phyloP scores from a whole-genome alignment of 768 basidiomycete genomes.

The Lanmaoa rubissima region DNA sequence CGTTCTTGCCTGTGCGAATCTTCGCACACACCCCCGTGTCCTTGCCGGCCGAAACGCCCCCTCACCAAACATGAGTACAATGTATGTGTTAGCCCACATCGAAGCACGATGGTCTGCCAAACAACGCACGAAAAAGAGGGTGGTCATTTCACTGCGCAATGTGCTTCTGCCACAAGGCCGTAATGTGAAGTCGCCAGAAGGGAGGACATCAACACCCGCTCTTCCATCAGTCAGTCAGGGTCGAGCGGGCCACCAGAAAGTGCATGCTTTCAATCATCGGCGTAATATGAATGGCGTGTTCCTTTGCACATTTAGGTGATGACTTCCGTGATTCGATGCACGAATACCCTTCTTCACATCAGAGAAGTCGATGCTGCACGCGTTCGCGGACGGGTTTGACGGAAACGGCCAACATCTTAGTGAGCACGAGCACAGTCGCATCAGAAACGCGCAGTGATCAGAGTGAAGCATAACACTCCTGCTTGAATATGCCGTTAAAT shows the following conservation, averaged over 20 bases:
- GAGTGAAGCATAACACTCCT: not conserved
- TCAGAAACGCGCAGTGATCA: slow-evolving; percentile 3
- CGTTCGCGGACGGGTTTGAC: not conserved
- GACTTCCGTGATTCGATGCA: slow-evolving; percentile 3
- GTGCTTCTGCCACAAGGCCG: slow-evolving; percentile 16
- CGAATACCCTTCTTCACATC: not conserved
- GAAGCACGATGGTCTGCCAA: not conserved
- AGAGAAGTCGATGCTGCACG: slow-evolving; percentile 2
- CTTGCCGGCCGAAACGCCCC: not conserved
- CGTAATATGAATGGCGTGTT: slow-evolving; percentile 6
- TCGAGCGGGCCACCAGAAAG: not conserved
- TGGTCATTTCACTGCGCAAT: not conserved
- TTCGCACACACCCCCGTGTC: not conserved
- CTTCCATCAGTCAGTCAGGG: slow-evolving; percentile 15
- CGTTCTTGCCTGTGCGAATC: not conserved
- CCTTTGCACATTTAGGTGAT: not conserved
- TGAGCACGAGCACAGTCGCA: not conserved
- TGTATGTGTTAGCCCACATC: not conserved
- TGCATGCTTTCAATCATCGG: slow-evolving; percentile 1
- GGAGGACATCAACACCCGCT: not conserved
- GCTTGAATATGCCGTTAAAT: slow-evolving; percentile 7
- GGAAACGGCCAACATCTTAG: not conserved
- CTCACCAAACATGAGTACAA: not conserved
- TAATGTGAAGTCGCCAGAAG: slow-evolving; percentile 12
- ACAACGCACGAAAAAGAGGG: slow-evolving; percentile 4